Evolutionary conservation across 192 early-diverging fungal species (phyloP).

Genomic region (Chytriomyces sp.): DNA sequence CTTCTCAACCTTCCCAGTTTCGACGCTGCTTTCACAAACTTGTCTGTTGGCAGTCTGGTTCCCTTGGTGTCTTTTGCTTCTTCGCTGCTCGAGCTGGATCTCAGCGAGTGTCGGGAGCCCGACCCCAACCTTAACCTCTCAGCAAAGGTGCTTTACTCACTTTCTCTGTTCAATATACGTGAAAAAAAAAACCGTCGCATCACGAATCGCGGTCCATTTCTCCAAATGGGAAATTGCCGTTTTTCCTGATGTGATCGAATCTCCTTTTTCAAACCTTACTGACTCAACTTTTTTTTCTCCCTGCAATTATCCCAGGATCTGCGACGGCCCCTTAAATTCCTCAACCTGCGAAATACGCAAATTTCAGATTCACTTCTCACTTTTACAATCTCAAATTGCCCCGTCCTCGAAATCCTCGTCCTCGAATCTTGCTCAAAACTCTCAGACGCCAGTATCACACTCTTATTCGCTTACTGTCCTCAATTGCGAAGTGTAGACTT

Average conservation of each 20-base stretch:
- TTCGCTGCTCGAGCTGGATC: constrained; percentile 49
- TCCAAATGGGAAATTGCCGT: not conserved
- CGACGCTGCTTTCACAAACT: constrained; percentile 58
- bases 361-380: constrained; percentile 51
- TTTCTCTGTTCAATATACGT: constrained; percentile 10
- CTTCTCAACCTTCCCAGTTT: constrained; percentile 15
- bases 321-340: constrained; percentile 43
- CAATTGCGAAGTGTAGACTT: constrained; percentile 48
- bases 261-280: not conserved
- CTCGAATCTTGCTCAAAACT: constrained; percentile 54
- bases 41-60: constrained; percentile 49
- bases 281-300: not conserved
- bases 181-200: too few species aligned
- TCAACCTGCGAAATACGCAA: constrained; percentile 57
- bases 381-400: constrained; percentile 48
- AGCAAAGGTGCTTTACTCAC: not conserved
- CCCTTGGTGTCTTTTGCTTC: constrained; percentile 46
- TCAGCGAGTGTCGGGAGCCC: constrained; percentile 51
- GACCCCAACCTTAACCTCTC: constrained; percentile 12
- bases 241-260: not conserved
- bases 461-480: constrained; percentile 45
- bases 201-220: too few species aligned
- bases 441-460: constrained; percentile 51
- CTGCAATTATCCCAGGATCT: constrained; percentile 13
- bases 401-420: constrained; percentile 50